Evolutionary conservation across 306 rosid genomes (phyloP), one percentile per base, ranked within the genome.

Genomic region (Astragalus membranaceus): DNA sequence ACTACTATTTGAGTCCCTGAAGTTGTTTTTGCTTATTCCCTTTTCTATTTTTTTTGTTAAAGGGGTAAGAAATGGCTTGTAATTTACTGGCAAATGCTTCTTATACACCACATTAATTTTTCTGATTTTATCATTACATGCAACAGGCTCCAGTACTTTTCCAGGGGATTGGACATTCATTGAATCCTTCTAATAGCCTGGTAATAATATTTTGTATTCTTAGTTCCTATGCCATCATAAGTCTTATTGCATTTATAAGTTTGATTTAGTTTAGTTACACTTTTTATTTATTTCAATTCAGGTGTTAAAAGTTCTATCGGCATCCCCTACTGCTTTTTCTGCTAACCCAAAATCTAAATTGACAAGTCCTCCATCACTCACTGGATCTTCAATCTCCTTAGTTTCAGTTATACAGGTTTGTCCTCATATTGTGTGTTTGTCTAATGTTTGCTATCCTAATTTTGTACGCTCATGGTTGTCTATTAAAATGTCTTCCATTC

Each of bases 61-160:
- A 10, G 7, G 41, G 52, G 47, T 10, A 16, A 17, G 39, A 26
- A 58, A 49, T 35, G 3, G 14, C 52, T 50, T 73, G 35, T 50
- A 5, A 42, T 11, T 35, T 61, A 52, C 46, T 47, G 39, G 55
- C 12, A 54, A 71, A 46, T 71, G 43, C 43, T 20, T 48, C 30
- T 50, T 70, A 16, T 10, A 23, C 52, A 49, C 11, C 6, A 5
- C 69, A 11, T 57, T 39, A 13, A 32, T 81, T 33, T 72, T 73
- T 75, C 69, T 73, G 44, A 80, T 71, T 71, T 49, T 69, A 75
- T 64, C 11, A 11, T 50, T 80, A 44, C 73, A 39, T 81, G 80
- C 62, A 17, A 79, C 92, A 94, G 99, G 99, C 97, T 75, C 99
- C 99, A 26, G 89, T 91, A 37, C 96, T 94, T 79, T 94, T 94